These are phyloP conservation scores for Epichloe elymi DNA, from an alignment of 2,329 filamentous ascomycete genomes.

Conservation along the genomic window DNA sequence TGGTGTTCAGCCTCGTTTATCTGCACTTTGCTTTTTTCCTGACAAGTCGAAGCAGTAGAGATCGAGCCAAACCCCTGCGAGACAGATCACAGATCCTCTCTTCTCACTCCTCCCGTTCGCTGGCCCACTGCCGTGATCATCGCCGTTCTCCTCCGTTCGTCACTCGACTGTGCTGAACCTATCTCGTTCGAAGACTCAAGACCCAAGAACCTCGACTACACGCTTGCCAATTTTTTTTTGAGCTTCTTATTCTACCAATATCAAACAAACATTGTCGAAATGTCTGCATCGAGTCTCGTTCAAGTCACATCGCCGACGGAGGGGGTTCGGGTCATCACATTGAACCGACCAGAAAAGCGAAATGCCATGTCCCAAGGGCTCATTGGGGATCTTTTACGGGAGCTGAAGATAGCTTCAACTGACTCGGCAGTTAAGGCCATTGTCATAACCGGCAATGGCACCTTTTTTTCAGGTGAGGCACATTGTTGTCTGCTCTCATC, in stretches of 20 bases:
- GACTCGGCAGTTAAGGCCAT: conserved; percentile 19
- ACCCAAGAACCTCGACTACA: no score
- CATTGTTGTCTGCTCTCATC: background rate
- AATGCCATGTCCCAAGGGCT: conserved; percentile 44
- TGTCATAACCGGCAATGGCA: conserved; percentile 23
- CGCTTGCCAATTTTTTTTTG: background rate
- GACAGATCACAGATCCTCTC: background rate
- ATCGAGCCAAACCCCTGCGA: background rate
- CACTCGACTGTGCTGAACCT: background rate
- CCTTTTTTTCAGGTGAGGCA: conserved; percentile 12
- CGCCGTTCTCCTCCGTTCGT: background rate
- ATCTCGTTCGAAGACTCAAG: background rate
- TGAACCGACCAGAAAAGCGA: conserved; percentile 42
- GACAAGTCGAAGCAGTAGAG: no score
- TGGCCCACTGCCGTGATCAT: background rate
- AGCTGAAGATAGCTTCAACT: conserved; percentile 12
- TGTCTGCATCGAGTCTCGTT: conserved; percentile 9
- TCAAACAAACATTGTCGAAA: conserved; percentile 1
- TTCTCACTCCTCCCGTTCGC: background rate
- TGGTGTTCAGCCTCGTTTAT: background rate
- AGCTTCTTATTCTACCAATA: background rate
- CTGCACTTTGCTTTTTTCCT: background rate
- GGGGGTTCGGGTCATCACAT: conserved; percentile 33
- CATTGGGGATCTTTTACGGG: conserved; percentile 29
- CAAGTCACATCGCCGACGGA: conserved; percentile 10